Evolutionary conservation across 2,329 filamentous ascomycete species (phyloP).

Genomic region (Hypoxylon sp.): DNA sequence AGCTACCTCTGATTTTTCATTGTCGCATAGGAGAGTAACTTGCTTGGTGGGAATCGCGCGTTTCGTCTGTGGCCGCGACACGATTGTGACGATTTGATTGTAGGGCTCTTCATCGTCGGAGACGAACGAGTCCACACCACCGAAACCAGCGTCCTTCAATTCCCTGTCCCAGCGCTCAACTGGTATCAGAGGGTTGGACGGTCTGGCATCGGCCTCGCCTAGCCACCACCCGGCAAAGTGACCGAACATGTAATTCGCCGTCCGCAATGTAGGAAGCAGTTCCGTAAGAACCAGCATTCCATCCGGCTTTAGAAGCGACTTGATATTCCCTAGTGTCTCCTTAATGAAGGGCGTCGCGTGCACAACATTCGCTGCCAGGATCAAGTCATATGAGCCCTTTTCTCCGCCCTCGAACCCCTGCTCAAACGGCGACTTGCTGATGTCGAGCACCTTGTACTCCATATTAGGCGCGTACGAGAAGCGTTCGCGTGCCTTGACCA

Average conservation of each 20-base stretch:
- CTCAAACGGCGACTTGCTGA: conserved; percentile 50
- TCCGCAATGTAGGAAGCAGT: conserved; percentile 46
- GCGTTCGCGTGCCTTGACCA: conserved; percentile 49
- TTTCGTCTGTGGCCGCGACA: conserved; percentile 30
- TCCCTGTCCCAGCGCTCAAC: conserved; percentile 52
- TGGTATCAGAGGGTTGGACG: conserved; percentile 50
- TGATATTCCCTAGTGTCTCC: conserved; percentile 48
- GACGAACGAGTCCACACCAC: conserved; percentile 46
- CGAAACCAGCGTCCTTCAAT: conserved; percentile 50
- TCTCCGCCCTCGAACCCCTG: conserved; percentile 52
- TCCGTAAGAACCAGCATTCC: conserved; percentile 55
- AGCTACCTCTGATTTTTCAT: conserved; percentile 28
- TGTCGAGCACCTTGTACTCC: conserved; percentile 52
- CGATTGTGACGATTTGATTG: conserved; percentile 46
- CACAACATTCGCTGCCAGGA: conserved; percentile 50
- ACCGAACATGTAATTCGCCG: conserved; percentile 54
- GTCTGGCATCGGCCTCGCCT: conserved; percentile 52
- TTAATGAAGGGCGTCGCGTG: conserved; percentile 50
- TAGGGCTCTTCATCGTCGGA: conserved; percentile 43
- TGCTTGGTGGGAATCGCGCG: conserved; percentile 12
- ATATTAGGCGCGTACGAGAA: conserved; percentile 49
- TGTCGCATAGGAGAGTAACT: conserved; percentile 36
- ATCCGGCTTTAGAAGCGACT: conserved; percentile 51
- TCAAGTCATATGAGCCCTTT: conserved; percentile 47
- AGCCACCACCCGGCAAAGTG: conserved; percentile 58